phyloP scores from a whole-genome alignment of 1,139 yeast species.

The Magnusiomyces suaveolens region DNA sequence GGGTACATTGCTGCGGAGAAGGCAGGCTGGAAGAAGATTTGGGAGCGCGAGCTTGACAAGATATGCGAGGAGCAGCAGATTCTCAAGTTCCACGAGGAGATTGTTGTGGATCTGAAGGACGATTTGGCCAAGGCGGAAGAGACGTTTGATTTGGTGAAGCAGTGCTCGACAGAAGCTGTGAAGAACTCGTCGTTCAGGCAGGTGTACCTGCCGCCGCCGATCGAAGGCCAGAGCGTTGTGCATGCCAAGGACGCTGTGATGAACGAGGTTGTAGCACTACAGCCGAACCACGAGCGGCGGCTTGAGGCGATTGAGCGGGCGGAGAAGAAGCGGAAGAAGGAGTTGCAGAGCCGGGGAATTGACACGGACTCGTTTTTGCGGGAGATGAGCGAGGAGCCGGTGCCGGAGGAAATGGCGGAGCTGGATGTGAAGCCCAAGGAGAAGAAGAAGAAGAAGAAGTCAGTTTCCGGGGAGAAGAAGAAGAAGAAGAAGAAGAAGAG shows the following conservation, averaged over 20 bases:
- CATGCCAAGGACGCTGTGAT: slow-evolving; percentile 71
- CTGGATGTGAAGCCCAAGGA: background rate
- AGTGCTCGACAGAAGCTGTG: slow-evolving; percentile 71
- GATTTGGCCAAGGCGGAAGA: slow-evolving; percentile 74
- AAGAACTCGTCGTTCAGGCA: slow-evolving; percentile 26
- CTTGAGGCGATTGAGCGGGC: slow-evolving; percentile 84
- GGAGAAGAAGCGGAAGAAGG: slow-evolving; percentile 68
- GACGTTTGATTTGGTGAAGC: slow-evolving; percentile 70
- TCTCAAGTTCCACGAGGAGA: slow-evolving; percentile 78
- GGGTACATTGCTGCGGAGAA: slow-evolving; percentile 59
- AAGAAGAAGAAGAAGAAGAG: slow-evolving; percentile 6
- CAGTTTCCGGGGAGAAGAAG: background rate
- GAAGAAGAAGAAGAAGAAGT: slow-evolving; percentile 1
- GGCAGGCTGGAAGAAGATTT: slow-evolving; percentile 78
- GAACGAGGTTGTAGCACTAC: slow-evolving; percentile 65
- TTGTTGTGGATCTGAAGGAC: slow-evolving; percentile 67
- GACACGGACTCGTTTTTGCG: slow-evolving; percentile 58
- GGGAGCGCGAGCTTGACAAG: slow-evolving; percentile 86
- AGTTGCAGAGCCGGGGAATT: slow-evolving; percentile 46
- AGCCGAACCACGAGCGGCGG: slow-evolving; percentile 76
- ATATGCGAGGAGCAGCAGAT: slow-evolving; percentile 93
- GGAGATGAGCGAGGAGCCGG: slow-evolving; percentile 42
- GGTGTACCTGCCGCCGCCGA: slow-evolving; percentile 23
- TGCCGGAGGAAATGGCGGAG: background rate
- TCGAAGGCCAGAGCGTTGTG: slow-evolving; percentile 22